Base-by-base conservation (phyloP, 1,139 yeast species). In the Pichia sp. region DNA sequence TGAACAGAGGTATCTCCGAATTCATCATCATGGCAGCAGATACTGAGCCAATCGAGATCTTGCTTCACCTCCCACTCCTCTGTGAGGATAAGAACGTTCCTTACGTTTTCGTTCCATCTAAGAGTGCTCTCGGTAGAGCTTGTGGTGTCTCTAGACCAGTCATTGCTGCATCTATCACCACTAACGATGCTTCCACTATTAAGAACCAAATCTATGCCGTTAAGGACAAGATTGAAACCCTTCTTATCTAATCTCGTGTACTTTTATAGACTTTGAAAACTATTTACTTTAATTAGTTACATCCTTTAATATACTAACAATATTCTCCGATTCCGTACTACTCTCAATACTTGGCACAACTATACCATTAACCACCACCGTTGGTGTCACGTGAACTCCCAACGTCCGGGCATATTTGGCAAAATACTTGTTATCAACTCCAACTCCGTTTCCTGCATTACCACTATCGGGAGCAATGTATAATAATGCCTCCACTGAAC, bases 91-190 rank as follows among this genome's bases (percentile, higher is more conserved):
- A 91, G 77, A 91, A 93, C 72, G 98, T 91, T 53, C 96, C 98
- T 47, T 91, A 91, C 73, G 97, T 91, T 48, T 91, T 91, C 56
- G 97, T 93, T 50, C 96, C 98, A 51, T 87, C 97, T 55, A 91
- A 91, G 76, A 82, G 94, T 57, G 98, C 98, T 49, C 76, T 93
- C 56, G 98, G 99, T 64, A 86, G 98, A 74, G 97, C 98, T 56
- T 91, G 98, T 73, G 99, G 98, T 71, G 98, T 93, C 52, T 86
- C 97, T 44, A 84, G 99, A 75, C 97, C 98, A 51, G 98, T 93
- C 44, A 88, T 91, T 63, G 94, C 98, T 61, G 97, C 97, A 50
- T 84, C 96, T 48, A 94, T 93, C 62, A 93, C 99, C 61, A 77
- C 98, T 51, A 91, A 93, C 70, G 99, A 93, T 61, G 95, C 96